A percentile compares a stretch with the other conserved stretches of the same genome.
These are phyloP conservation scores for Termitomyces sp. DNA, from an alignment of 768 basidiomycete genomes.

Conservation along the genomic window DNA sequence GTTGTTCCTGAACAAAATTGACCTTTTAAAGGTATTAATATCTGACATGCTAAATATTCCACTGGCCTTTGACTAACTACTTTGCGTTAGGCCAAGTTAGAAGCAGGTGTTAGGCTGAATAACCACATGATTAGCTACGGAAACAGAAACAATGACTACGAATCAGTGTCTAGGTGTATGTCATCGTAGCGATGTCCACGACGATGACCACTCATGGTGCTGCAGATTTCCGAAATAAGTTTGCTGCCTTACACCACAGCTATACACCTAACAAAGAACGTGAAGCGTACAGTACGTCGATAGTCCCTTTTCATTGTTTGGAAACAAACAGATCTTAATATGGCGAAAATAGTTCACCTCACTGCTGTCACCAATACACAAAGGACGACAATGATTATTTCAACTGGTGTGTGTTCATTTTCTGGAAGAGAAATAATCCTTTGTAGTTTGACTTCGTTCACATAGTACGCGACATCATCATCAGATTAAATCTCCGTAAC, in stretches of 20 bases:
- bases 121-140: slow-evolving; percentile 70
- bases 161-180: slow-evolving; percentile 70
- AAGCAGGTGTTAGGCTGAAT: slow-evolving; percentile 67
- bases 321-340: neutral
- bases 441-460: neutral
- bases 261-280: slow-evolving; percentile 66
- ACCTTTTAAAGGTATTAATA: slow-evolving; percentile 57
- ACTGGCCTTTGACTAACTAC: neutral
- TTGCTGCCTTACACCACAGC: slow-evolving; percentile 62
- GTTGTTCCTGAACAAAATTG: slow-evolving; percentile 79
- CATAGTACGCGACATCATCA: slow-evolving; percentile 66
- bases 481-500: slow-evolving; percentile 58
- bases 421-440: slow-evolving; percentile 1
- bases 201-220: slow-evolving; percentile 1
- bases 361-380: slow-evolving; percentile 82
- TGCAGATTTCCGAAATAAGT: slow-evolving; percentile 71
- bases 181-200: slow-evolving; percentile 6
- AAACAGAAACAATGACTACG: slow-evolving; percentile 75
- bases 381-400: slow-evolving; percentile 68
- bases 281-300: slow-evolving; percentile 61
- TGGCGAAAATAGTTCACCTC: slow-evolving; percentile 51
- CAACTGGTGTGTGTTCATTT: slow-evolving; percentile 52
- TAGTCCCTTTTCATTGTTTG: neutral
- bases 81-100: slow-evolving; percentile 57
- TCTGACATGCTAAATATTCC: neutral